Evolutionary conservation across 345 rosid genomes (phyloP).

Genomic region (Euphorbia peplus): DNA sequence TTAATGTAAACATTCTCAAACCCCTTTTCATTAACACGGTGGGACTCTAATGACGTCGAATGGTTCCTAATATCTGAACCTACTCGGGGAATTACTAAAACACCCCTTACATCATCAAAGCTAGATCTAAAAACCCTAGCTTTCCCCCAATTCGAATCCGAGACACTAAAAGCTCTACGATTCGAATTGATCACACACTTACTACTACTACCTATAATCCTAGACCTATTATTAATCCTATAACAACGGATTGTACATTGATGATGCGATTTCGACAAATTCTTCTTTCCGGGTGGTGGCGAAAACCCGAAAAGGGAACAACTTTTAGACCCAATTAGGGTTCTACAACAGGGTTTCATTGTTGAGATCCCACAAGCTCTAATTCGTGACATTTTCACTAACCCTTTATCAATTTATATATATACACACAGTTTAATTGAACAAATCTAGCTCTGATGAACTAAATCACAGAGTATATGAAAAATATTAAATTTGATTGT

Average conservation of each 20-base stretch:
- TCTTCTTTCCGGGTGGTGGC: conserved; percentile 32
- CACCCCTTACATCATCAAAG: conserved; percentile 48
- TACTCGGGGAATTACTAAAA: conserved; percentile 69
- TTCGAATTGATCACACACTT: conserved; percentile 31
- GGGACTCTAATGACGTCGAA: conserved; percentile 53
- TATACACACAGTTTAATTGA: background rate
- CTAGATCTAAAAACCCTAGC: conserved; percentile 29
- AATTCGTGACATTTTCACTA: conserved; percentile 28
- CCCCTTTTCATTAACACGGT: conserved; percentile 60
- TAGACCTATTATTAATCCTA: conserved; percentile 20
- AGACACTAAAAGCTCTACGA: conserved; percentile 54
- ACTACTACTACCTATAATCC: conserved; percentile 31
- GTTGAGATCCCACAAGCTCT: conserved; percentile 51
- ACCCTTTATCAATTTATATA: conserved; percentile 1
- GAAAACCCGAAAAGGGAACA: conserved; percentile 55
- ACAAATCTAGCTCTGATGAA: conserved; percentile 24
- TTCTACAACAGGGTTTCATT: conserved; percentile 79
- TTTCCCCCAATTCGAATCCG: conserved; percentile 48
- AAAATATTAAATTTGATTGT: background rate
- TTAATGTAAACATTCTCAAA: conserved; percentile 71
- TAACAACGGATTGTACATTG: conserved; percentile 25
- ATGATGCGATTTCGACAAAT: conserved; percentile 60
- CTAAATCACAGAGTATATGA: conserved; percentile 25
- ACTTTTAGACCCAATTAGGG: conserved; percentile 49
- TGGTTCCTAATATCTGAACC: conserved; percentile 70